Evolutionary conservation across 2,329 filamentous ascomycete genomes (phyloP), one percentile per base, ranked within the genome.

Genomic region (Graphilbum ipis-grandicollis): DNA sequence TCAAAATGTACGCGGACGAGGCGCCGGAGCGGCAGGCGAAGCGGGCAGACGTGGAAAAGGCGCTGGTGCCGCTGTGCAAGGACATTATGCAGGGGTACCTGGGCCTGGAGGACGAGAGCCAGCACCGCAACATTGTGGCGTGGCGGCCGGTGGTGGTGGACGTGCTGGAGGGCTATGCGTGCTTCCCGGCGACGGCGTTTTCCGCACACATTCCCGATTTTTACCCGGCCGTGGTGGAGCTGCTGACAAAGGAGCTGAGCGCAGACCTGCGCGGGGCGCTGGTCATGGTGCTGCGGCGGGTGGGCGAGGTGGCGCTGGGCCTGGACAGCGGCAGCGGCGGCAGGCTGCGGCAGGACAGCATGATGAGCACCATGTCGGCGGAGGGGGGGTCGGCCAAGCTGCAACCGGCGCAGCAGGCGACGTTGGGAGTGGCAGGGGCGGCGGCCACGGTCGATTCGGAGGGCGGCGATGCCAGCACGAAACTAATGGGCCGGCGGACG

Each of bases 81-180:
- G 90, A 98, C 55, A 93, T 99, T 44, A 79, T 98, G 42, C 71
- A 74, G 28, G 79, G 78, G 13, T 99, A 93, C 55, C 75, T 84
- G 10, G 65, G 68, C 4, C 74, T 98, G 3, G 90, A 96, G 51
- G 86, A 94, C 54, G 92, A 98, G 52, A 92, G 83, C 21, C 90
- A 98, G 57, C 86, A 96, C 53, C 71, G 90, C 39, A 98, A 98
- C 56, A 93, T 98, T 38, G 73, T 92, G 19, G 93, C 92, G 1
- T 99, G 90, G 90, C 70, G 90, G 15, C 90, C 90, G 0, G 90
- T 98, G 1, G 90, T 99, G 2, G 85, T 98, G 15, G 90, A 93
- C 52, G 90, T 98, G 9, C 65, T 99, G 9, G 88, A 98, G 51
- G 90, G 90, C 2, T 96, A 88, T 54, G 76, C 77, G 0, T 78